phyloP scores from a whole-genome alignment of 2,329 filamentous ascomycete genomes.

The Fusarium veterinarium region DNA sequence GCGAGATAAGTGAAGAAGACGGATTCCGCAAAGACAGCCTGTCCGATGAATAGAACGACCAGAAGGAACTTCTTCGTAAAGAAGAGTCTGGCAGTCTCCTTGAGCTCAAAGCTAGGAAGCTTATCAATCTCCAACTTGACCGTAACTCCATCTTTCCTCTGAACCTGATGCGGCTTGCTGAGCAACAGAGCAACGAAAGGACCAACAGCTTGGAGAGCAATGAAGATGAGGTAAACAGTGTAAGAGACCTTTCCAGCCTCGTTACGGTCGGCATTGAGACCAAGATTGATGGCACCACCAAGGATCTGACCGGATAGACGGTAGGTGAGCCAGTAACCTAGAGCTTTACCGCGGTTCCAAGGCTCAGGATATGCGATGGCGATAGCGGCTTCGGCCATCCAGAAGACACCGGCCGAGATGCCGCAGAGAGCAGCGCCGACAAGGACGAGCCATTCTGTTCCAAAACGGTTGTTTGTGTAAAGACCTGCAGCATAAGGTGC shows the following conservation, averaged over 20 bases:
- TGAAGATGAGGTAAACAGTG: conserved; percentile 76
- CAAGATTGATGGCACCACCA: conserved; percentile 77
- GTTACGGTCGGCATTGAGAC: conserved; percentile 68
- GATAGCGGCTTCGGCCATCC: conserved; percentile 80
- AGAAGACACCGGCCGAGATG: conserved; percentile 77
- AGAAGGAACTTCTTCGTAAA: conserved; percentile 71
- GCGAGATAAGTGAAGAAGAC: conserved; percentile 77
- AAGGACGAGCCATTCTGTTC: conserved; percentile 75
- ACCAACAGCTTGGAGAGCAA: conserved; percentile 73
- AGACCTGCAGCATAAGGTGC: conserved; percentile 77
- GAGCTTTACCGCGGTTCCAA: conserved; percentile 70
- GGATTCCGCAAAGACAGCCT: conserved; percentile 77
- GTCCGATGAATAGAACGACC: conserved; percentile 74
- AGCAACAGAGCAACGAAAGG: conserved; percentile 74
- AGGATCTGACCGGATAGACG: conserved; percentile 73
- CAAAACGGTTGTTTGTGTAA: conserved; percentile 78
- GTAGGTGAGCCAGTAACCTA: conserved; percentile 75
- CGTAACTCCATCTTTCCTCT: conserved; percentile 72
- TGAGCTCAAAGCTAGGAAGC: conserved; percentile 68
- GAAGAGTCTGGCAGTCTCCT: conserved; percentile 68
- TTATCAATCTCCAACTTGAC: conserved; percentile 70
- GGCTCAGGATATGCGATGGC: conserved; percentile 79
- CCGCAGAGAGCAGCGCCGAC: conserved; percentile 77
- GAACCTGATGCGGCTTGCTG: conserved; percentile 69
- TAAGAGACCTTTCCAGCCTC: conserved; percentile 75